Percentiles rank a stretch among this genome's conserved stretches.
These are phyloP conservation scores for Quercus variabilis DNA, from an alignment of 306 rosid species.

Conservation along the genomic window DNA sequence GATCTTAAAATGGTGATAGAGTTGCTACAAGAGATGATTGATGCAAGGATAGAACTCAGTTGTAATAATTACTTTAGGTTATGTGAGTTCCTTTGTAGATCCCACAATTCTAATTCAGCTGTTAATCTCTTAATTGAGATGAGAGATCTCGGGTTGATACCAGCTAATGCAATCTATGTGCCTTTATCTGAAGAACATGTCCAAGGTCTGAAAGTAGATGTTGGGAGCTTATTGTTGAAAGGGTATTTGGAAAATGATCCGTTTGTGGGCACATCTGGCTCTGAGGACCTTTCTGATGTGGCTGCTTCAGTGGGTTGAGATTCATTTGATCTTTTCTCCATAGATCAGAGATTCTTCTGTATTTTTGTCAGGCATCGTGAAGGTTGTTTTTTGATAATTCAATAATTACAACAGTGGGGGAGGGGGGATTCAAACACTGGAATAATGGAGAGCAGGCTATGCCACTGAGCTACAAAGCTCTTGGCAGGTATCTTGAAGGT, in stretches of 20 bases:
- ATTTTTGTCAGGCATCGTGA: too few species aligned
- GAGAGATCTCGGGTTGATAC: slow-evolving; percentile 48
- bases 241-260: slow-evolving; percentile 8
- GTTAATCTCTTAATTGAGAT: slow-evolving; percentile 40
- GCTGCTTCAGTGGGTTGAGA: slow-evolving; percentile 47
- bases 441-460: too few species aligned
- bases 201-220: slow-evolving; percentile 19
- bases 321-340: background rate
- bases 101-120: slow-evolving; percentile 10
- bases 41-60: slow-evolving; percentile 37
- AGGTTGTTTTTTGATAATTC: too few species aligned
- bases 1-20: slow-evolving; percentile 30
- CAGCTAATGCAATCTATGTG: slow-evolving; percentile 23
- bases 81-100: slow-evolving; percentile 25
- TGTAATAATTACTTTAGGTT: slow-evolving; percentile 38
- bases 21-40: slow-evolving; percentile 60
- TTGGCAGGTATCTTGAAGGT: too few species aligned
- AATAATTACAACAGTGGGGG: too few species aligned
- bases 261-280: slow-evolving; percentile 37
- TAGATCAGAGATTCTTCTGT: too few species aligned
- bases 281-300: slow-evolving; percentile 48
- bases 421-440: too few species aligned
- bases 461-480: too few species aligned
- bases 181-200: slow-evolving; percentile 5
- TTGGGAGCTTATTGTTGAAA: slow-evolving; percentile 12